phyloP scores from a whole-genome alignment of 2,329 filamentous ascomycete genomes.

The Fusarium sulawesiense region DNA sequence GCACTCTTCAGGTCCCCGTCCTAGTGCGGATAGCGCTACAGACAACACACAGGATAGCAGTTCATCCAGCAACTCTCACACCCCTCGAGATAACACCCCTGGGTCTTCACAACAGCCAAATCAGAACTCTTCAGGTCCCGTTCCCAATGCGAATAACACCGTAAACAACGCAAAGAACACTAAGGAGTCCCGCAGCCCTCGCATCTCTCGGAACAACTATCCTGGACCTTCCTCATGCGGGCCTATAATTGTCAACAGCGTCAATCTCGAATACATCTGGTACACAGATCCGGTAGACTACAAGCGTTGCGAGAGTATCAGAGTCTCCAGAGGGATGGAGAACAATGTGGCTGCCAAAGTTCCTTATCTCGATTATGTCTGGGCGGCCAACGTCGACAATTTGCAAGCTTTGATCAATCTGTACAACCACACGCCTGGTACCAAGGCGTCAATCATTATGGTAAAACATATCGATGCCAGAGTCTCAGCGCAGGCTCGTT shows the following conservation, averaged over 20 bases:
- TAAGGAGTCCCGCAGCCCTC: too few relatives aligned
- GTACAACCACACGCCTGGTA: background rate
- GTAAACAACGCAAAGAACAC: too few relatives aligned
- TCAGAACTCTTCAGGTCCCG: too few relatives aligned
- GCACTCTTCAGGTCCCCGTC: too few relatives aligned
- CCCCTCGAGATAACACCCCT: too few relatives aligned
- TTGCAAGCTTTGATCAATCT: background rate
- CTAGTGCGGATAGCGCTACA: too few relatives aligned
- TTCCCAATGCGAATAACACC: too few relatives aligned
- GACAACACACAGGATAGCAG: background rate
- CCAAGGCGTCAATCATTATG: background rate
- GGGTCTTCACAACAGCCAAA: too few relatives aligned
- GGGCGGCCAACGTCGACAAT: background rate
- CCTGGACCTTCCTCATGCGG: background rate
- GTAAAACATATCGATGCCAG: background rate
- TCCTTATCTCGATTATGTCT: background rate
- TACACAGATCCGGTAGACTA: background rate
- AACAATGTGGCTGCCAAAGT: background rate
- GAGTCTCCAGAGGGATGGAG: background rate
- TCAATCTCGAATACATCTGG: background rate
- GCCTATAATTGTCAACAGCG: background rate
- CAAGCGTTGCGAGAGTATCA: background rate
- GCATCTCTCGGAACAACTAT: background rate
- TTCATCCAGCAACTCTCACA: background rate
- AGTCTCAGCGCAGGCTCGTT: rapidly evolving